Base-by-base conservation (phyloP, 331 rosid species). In the Pyracantha coccinea region DNA sequence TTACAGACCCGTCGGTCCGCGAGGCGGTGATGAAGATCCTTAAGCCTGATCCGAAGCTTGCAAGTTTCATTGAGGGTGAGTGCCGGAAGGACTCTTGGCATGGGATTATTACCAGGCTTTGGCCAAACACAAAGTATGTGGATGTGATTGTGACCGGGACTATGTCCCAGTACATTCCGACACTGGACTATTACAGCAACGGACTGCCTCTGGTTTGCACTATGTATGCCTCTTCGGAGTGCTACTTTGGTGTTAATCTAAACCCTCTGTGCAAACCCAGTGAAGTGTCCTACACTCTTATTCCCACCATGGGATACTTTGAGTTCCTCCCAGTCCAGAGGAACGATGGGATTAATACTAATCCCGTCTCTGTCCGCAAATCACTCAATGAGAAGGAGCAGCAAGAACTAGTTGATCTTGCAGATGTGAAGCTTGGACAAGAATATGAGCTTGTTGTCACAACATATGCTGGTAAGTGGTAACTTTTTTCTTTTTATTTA, bases 141-240 rank as follows among this genome's bases (percentile, higher is more conserved):
- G 97, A 93, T 80, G 98, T 91, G 68, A 91, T 93, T 66, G 98
- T 93, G 75, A 93, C 98, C 0, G 98, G 98, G 72, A 79, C 98
- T 24, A 93, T 93, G 98, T 90, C 98, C 55, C 98, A 93, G 81
- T 91, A 93, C 45, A 89, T 93, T 66, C 91, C 90, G 15, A 93
- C 95, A 13, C 73, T 93, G 60, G 98, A 93, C 73, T 79, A 87
- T 62, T 93, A 91, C 71, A 81, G 93, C 85, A 86, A 90, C 73
- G 89, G 88, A n/a, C 89, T 93, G 54, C 98, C 98, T 67, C 86
- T 91, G 71, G 97, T 91, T n/a, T 89, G 91, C 78, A 86, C 93
- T 19, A 91, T 90, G 96, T 93, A 93, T 60, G 98, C 90, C 52
- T 90, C 98, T 1, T 91, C 97, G 27, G 98, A 93, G 79, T 93